Percentiles rank a stretch among this genome's conserved stretches.
phyloP scores from a whole-genome alignment of 805 yeast species.

The Candida incommunis region DNA sequence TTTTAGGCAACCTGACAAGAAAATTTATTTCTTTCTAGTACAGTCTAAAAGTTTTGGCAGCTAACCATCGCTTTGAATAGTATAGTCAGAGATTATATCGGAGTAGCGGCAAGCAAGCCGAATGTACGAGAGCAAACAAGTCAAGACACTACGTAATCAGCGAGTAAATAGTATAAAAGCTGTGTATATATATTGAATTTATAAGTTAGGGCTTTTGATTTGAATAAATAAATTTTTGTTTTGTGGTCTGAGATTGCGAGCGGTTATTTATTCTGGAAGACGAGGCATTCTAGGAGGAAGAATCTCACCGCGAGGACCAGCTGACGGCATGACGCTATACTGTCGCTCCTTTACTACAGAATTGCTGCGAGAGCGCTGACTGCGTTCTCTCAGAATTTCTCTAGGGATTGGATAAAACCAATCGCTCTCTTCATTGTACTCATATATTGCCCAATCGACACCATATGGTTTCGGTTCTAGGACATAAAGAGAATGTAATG shows the following conservation, averaged over 20 bases:
- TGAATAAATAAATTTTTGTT: neutral
- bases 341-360: neutral
- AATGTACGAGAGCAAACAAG: no score
- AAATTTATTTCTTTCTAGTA: no score
- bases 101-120: no score
- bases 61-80: no score
- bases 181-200: neutral
- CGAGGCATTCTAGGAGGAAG: neutral
- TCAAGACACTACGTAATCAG: no score
- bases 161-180: neutral
- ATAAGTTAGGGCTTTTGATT: neutral
- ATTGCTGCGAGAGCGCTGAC: constrained; percentile 1
- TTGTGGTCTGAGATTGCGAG: no score
- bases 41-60: no score
- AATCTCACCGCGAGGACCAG: constrained; percentile 2
- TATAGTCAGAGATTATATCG: no score
- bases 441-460: constrained; percentile 82
- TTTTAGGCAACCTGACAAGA: no score
- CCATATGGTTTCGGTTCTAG: constrained; percentile 93
- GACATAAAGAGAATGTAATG: constrained; percentile 79
- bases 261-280: neutral
- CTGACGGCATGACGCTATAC: constrained; percentile 1
- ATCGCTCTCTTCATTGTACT: constrained; percentile 64
- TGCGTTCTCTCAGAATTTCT: constrained; percentile 14
- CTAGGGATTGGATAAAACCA: constrained; percentile 55